These are phyloP conservation scores for Linnemannia hyalina DNA, from an alignment of 192 early-diverging fungal genomes.

Conservation along the genomic window DNA sequence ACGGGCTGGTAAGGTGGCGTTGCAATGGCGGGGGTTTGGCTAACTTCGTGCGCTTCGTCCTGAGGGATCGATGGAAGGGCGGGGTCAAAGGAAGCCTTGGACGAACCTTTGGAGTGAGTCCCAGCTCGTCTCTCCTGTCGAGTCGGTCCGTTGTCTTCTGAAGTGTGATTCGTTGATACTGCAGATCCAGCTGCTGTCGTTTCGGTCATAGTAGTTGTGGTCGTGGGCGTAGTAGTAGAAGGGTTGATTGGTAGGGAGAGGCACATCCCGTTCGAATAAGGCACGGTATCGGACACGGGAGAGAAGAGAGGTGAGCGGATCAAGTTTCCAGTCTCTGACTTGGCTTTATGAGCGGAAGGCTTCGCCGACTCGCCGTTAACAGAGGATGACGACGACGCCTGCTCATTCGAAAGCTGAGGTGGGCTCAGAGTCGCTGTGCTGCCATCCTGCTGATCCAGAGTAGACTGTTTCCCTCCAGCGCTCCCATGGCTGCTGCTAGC, in stretches of 20 bases:
- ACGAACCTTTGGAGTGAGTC: conserved; percentile 38
- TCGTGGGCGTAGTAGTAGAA: not conserved
- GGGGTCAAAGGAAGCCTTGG: conserved; percentile 37
- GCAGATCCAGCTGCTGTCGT: not conserved
- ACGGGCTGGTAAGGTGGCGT: conserved; percentile 22
- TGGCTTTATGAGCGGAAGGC: not conserved
- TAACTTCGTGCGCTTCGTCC: conserved; percentile 18
- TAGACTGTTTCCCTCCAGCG: not conserved
- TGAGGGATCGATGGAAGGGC: conserved; percentile 46
- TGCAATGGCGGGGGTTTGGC: not conserved
- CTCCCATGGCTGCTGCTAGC: conserved; percentile 9
- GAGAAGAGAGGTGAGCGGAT: conserved; percentile 37
- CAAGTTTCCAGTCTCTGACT: conserved; percentile 17
- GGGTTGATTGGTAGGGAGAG: conserved; percentile 32
- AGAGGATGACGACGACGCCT: not conserved
- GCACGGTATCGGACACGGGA: conserved; percentile 28
- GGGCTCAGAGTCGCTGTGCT: conserved; percentile 22
- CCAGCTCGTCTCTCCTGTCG: conserved; percentile 25
- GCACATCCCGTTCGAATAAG: conserved; percentile 47
- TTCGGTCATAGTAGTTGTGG: not conserved
- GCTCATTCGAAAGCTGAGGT: conserved; percentile 17
- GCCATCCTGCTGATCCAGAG: conserved; percentile 6
- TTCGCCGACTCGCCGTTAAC: not conserved
- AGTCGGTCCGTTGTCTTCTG: not conserved
- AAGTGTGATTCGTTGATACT: not conserved